These are phyloP conservation scores for Chlorella sp. DNA, from an alignment of 139 green algal species.

Conservation along the genomic window DNA sequence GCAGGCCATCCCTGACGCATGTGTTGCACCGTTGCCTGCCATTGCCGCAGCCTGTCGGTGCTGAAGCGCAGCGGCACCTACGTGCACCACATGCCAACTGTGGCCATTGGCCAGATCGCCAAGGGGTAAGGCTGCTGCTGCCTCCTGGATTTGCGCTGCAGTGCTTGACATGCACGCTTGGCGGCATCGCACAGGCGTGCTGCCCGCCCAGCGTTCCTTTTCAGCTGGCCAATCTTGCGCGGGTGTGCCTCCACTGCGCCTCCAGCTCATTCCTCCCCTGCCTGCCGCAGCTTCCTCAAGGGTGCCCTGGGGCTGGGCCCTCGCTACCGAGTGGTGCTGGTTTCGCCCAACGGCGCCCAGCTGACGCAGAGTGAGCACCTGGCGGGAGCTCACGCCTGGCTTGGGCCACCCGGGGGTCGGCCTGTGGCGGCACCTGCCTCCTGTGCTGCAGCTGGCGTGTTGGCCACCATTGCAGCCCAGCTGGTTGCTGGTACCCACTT, in stretches of 20 bases:
- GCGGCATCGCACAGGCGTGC: too few species aligned
- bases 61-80: neutral
- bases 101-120: neutral
- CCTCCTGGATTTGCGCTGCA: neutral
- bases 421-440: too few species aligned
- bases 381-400: neutral
- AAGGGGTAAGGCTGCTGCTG: neutral
- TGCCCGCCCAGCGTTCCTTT: too few species aligned
- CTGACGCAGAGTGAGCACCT: conserved; percentile 20
- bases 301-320: conserved; percentile 15
- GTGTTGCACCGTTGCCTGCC: neutral
- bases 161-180: neutral
- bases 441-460: too few species aligned
- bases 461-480: too few species aligned
- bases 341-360: conserved; percentile 30
- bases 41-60: neutral
- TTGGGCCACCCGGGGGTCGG: too few species aligned
- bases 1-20: too few species aligned
- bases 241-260: too few species aligned
- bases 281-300: neutral
- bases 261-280: too few species aligned
- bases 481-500: too few species aligned
- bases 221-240: too few species aligned
- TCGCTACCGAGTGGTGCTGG: neutral
- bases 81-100: neutral